Percentiles rank a stretch among this genome's conserved stretches.
phyloP scores from a whole-genome alignment of 2,329 filamentous ascomycete species.

The Colletotrichum paranaense region DNA sequence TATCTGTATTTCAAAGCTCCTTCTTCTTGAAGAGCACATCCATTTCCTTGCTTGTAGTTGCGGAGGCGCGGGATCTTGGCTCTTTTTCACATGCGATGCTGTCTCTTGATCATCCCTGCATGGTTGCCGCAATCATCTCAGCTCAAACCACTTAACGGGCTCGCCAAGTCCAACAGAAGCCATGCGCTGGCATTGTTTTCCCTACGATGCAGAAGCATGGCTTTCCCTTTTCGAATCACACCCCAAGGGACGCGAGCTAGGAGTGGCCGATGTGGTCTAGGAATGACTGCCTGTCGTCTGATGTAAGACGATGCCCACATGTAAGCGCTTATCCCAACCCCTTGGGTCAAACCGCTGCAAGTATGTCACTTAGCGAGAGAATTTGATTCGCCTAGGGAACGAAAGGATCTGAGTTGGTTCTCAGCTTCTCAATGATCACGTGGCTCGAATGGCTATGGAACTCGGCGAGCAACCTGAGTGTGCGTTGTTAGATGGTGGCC shows the following conservation, averaged over 20 bases:
- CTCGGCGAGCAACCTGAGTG: not conserved
- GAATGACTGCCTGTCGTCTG: not conserved
- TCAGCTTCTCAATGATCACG: not conserved
- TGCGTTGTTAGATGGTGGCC: not conserved
- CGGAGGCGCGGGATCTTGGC: not conserved
- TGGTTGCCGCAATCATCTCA: not conserved
- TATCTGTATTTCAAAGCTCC: not conserved
- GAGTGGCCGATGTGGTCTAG: not conserved
- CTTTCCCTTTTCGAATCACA: not conserved
- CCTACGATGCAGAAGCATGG: not conserved
- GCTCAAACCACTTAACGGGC: not conserved
- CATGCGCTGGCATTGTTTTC: slow-evolving; percentile 17
- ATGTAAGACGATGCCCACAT: slow-evolving; percentile 29
- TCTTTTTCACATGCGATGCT: slow-evolving; percentile 6
- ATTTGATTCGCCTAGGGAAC: not conserved
- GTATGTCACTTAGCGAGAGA: not conserved
- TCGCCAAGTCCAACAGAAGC: not conserved
- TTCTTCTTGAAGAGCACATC: not conserved
- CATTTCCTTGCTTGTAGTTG: not conserved
- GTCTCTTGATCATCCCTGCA: not conserved
- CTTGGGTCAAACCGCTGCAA: not conserved
- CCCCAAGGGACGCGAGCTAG: not conserved
- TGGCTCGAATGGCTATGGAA: not conserved
- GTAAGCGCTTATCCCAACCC: slow-evolving; percentile 25
- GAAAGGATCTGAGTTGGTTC: not conserved